Evolutionary conservation across 306 rosid genomes (phyloP), one percentile per base, ranked within the genome.

Genomic region (Arachis hypogaea): DNA sequence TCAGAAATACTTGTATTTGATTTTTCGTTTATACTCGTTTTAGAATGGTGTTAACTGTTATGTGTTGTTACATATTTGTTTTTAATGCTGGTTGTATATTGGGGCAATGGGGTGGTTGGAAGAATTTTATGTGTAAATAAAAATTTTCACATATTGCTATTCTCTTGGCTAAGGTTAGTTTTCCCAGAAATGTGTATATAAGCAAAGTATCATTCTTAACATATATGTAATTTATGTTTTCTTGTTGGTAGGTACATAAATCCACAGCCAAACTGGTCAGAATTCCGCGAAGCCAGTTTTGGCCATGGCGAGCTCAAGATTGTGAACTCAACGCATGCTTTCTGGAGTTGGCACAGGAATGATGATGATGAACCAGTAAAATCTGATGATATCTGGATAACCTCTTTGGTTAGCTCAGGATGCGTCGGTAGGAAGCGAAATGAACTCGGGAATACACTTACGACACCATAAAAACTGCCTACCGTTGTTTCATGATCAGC

Each of bases 291-390:
- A 80, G 96, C 96, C 56, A 92, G 98, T 78, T 92, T 92, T 4
- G 96, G 98, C 59, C 98, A 92, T 0, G 98, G 98, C 5, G 96
- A 92, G 84, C 91, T 92, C 7, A 86, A 80, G 76, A 71, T 92
- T 51, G 88, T 81, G 60, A 92, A 88, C 76, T 80, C 97, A 3
- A 80, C 96, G 14, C 97, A 88, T 80, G 90, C 96, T 43, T 84
- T 88, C 51, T 93, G 98, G 98, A 88, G 89, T 81, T 93, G 98
- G 97, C 98, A 93, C 84, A 83, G 98, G 79, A 93, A 93, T 63
- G 98, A 93, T 11, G 90, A 93, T 1, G 98, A 93, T 1, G 96
- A 93, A 80, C 90, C 97, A 0, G 96, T 93, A 28, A 85, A 81
- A 77, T 90, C 98, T 16, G 98, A 93, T 84, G 84, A 93, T 63